A percentile compares a stretch with the other conserved stretches of the same genome.
These are phyloP conservation scores for Puccinia novopanici DNA, from an alignment of 1,284 basidiomycete genomes.

Conservation along the genomic window DNA sequence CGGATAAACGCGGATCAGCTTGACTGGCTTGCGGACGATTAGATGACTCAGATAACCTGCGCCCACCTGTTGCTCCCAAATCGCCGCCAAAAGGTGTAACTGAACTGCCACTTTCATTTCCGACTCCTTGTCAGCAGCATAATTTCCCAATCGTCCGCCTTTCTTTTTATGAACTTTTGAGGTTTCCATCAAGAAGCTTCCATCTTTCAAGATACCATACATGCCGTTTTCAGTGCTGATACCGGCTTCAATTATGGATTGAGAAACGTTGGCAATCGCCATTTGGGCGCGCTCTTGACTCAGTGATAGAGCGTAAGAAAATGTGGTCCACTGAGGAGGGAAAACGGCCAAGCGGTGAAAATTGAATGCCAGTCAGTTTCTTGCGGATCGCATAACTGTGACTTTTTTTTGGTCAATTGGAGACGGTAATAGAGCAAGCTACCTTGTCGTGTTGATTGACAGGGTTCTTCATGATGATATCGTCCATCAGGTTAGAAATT, in stretches of 20 bases:
- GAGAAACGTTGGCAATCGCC: slow-evolving; percentile 43
- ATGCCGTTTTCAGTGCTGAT: slow-evolving; percentile 47
- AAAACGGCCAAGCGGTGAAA: background rate
- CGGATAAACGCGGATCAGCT: slow-evolving; percentile 6
- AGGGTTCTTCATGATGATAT: slow-evolving; percentile 44
- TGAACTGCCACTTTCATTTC: slow-evolving; percentile 42
- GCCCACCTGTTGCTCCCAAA: slow-evolving; percentile 43
- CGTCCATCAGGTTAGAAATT: slow-evolving; percentile 38
- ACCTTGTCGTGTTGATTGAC: slow-evolving; percentile 50
- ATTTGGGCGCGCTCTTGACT: slow-evolving; percentile 46
- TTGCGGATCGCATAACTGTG: background rate
- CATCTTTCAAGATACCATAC: slow-evolving; percentile 33
- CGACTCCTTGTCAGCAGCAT: slow-evolving; percentile 29
- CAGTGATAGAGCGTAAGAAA: slow-evolving; percentile 33
- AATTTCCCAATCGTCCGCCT: slow-evolving; percentile 13
- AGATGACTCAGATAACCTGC: background rate
- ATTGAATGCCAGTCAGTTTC: background rate
- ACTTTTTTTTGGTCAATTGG: background rate
- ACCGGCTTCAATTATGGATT: slow-evolving; percentile 29
- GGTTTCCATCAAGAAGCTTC: slow-evolving; percentile 18
- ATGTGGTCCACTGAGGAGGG: slow-evolving; percentile 33
- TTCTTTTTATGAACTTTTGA: background rate
- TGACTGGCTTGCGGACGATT: background rate
- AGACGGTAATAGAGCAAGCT: background rate
- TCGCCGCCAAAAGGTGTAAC: slow-evolving; percentile 40